Percentiles rank a stretch among this genome's conserved stretches.
phyloP scores from a whole-genome alignment of 257 asterid species.

The Solanum peruvianum region DNA sequence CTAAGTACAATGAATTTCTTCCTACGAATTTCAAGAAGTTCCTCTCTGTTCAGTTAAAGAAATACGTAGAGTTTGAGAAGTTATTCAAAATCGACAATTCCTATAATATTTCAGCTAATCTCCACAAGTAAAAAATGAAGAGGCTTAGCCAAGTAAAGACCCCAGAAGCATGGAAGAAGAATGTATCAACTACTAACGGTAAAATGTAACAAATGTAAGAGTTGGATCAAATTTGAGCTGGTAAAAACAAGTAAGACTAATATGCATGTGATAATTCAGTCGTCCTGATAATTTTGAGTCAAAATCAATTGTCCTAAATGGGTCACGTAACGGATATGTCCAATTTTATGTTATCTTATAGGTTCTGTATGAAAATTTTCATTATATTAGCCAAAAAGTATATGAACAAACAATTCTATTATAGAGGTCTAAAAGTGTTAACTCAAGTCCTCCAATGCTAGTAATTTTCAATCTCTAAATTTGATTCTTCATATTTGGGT shows the following conservation, averaged over 20 bases:
- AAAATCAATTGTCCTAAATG: not conserved
- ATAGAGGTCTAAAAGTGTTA: not conserved
- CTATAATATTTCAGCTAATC: slow-evolving; percentile 23
- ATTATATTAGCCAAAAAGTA: not conserved
- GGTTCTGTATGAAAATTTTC: not conserved
- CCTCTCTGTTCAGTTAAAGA: slow-evolving; percentile 37
- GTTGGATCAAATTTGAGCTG: not conserved
- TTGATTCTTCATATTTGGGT: not conserved
- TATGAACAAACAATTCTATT: not conserved
- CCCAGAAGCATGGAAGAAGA: slow-evolving; percentile 40
- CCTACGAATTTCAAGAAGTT: slow-evolving; percentile 39
- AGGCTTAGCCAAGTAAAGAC: slow-evolving; percentile 42
- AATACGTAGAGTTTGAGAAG: slow-evolving; percentile 38
- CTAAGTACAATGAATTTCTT: slow-evolving; percentile 23
- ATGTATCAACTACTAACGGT: not conserved
- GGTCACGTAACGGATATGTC: not conserved
- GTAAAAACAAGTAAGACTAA: not conserved
- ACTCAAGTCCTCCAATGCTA: not conserved
- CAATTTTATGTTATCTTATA: not conserved
- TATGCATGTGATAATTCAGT: not conserved
- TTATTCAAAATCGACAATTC: slow-evolving; percentile 31
- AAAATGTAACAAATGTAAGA: not conserved
- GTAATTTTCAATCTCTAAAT: not conserved
- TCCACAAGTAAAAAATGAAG: slow-evolving; percentile 4
- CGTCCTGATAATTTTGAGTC: not conserved